These are phyloP conservation scores for Aspergillus novoparasiticus DNA, from an alignment of 2,329 filamentous ascomycete genomes.

Conservation along the genomic window DNA sequence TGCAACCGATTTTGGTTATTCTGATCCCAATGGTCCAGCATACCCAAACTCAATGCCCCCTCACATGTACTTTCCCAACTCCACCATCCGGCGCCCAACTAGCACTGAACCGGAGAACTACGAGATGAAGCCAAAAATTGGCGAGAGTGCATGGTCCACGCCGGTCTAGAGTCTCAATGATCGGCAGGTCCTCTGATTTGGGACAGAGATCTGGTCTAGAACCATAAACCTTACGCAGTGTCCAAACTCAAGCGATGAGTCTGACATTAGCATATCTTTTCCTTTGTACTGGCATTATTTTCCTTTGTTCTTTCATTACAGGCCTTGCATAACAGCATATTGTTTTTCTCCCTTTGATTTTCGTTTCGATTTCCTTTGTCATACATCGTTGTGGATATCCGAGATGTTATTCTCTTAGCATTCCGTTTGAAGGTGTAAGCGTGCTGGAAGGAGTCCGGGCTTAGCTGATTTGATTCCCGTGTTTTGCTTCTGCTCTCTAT, in stretches of 20 bases:
- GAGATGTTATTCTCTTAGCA: conserved; percentile 25
- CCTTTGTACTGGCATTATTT: conserved; percentile 11
- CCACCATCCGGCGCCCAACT: conserved; percentile 70
- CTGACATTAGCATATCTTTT: background rate
- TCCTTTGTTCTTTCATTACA: conserved; percentile 25
- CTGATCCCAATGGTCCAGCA: conserved; percentile 66
- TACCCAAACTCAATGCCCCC: conserved; percentile 48
- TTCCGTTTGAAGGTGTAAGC: conserved; percentile 23
- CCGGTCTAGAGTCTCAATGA: conserved; percentile 28
- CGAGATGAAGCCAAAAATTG: conserved; percentile 58
- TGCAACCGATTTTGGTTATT: conserved; percentile 77
- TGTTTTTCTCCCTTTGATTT: conserved; percentile 11
- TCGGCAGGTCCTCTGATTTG: conserved; percentile 21
- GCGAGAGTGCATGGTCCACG: conserved; percentile 41
- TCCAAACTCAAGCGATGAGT: background rate
- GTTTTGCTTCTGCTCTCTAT: conserved; percentile 15
- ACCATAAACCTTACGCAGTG: conserved; percentile 3
- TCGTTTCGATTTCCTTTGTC: conserved; percentile 13
- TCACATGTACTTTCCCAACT: conserved; percentile 73
- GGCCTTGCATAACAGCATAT: conserved; percentile 18
- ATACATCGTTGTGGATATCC: conserved; percentile 21
- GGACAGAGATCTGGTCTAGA: conserved; percentile 1
- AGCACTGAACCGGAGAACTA: conserved; percentile 73
- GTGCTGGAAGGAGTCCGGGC: conserved; percentile 29
- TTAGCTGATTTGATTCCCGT: conserved; percentile 23